These are phyloP conservation scores for Colletotrichum sp. DNA, from an alignment of 2,329 filamentous ascomycete genomes.

Conservation along the genomic window DNA sequence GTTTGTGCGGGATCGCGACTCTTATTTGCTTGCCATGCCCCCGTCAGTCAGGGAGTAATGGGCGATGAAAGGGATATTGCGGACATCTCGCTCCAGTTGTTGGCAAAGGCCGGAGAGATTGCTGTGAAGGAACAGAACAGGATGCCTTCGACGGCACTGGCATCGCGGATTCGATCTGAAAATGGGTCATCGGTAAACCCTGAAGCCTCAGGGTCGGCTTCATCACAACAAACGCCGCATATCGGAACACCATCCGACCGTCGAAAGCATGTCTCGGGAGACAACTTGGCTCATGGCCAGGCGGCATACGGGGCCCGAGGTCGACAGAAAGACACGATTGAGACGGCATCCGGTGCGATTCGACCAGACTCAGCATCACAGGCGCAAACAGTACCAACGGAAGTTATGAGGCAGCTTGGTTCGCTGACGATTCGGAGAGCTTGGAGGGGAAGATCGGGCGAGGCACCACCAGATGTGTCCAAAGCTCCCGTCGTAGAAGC, in stretches of 20 bases:
- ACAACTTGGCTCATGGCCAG: background rate
- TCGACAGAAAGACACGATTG: background rate
- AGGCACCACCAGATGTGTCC: background rate
- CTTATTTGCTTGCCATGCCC: background rate
- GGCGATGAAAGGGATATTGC: slow-evolving; percentile 5
- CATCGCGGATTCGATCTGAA: background rate
- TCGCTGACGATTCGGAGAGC: background rate
- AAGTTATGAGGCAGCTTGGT: background rate
- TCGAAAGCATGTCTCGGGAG: background rate
- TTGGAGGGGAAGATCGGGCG: background rate
- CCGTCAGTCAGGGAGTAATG: background rate
- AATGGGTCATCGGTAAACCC: background rate
- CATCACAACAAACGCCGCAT: background rate
- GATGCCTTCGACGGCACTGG: background rate
- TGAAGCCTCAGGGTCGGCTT: background rate
- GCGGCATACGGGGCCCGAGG: background rate
- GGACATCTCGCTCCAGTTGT: background rate
- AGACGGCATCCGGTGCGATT: background rate
- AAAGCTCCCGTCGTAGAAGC: slow-evolving; percentile 22
- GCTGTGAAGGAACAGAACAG: background rate
- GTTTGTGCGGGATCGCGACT: background rate
- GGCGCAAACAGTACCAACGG: background rate
- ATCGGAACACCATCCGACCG: background rate
- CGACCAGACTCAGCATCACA: background rate
- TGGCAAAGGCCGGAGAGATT: background rate